Evolutionary conservation across 495 filamentous ascomycete species (phyloP), one percentile per base, ranked within the genome.

Genomic region (Aspergillus baeticus): DNA sequence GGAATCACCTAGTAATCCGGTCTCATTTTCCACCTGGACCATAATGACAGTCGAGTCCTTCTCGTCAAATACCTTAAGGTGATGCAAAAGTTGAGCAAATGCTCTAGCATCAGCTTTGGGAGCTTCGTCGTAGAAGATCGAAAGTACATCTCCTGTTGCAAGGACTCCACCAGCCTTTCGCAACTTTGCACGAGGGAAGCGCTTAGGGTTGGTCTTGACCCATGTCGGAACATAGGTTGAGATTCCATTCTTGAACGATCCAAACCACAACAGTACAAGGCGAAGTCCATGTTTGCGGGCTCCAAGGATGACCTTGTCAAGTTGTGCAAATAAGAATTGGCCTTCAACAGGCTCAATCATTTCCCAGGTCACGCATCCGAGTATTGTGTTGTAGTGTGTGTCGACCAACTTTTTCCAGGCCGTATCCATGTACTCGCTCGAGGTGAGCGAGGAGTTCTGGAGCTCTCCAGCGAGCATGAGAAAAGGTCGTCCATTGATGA

Each of bases 361-460:
- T 53, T 80, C 78, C 78, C 78, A 81, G 2, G 72, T 72, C 5
- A 81, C 77, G 58, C 67, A 73, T 13, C 77, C 78, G n/a, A 81
- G 69, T 13, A 80, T 65, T 7, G 77, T 81, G 58, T 81, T 81
- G 61, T 78, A 61, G 31, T 74, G 67, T 4, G 65, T 69, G 33
- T 65, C 67, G 1, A 65, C 68, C 33, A 80, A 43, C 47, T 77
- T 75, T 49, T 64, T 69, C 76, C 77, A 81, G 3, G 69, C 61
- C 1, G 64, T 61, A 10, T 68, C 38, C 77, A 80, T 80, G 52
- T 70, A 79, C 33, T 67, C 62, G 7, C 73, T 67, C 6, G 70
- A 78, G 13, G 65, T 77, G 52, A 81, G 63, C 31, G 74, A 74
- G 0, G 77, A 81, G 60, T 79, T 80, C 47, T 81, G 78, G 35